Percentiles rank a stretch among this genome's conserved stretches.
Evolutionary conservation across 768 basidiomycete genomes (phyloP).

Genomic region (Suillus alpinus): DNA sequence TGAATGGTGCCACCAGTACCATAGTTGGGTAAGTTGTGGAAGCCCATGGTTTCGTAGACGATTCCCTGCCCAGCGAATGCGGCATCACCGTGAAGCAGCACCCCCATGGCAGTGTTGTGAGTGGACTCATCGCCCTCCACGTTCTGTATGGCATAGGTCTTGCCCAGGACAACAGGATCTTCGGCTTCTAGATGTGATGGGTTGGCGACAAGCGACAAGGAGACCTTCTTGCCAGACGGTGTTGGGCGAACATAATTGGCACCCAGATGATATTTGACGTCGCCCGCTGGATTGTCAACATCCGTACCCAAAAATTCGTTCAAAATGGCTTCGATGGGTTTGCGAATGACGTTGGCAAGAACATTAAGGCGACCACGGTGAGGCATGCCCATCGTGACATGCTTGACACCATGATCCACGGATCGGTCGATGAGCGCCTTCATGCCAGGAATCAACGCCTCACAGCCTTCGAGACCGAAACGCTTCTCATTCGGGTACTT

Average conservation of each 20-base stretch:
- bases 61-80: conserved; percentile 98
- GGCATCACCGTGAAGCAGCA: conserved; percentile 95
- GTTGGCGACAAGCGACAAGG: conserved; percentile 96
- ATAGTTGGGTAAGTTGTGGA: conserved; percentile 92
- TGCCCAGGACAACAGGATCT: conserved; percentile 97
- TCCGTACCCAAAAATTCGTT: conserved; percentile 89
- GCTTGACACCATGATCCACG: conserved; percentile 93
- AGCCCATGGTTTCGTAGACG: conserved; percentile 99
- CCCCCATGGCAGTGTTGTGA: conserved; percentile 88
- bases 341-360: conserved; percentile 96
- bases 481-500: conserved; percentile 99
- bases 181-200: conserved; percentile 97
- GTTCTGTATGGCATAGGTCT: conserved; percentile 96
- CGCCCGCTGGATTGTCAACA: conserved; percentile 84
- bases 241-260: conserved; percentile 99
- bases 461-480: conserved; percentile 98
- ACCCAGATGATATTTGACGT: conserved; percentile 99
- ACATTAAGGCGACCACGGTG: conserved; percentile 99
- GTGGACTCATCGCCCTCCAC: conserved; percentile 82
- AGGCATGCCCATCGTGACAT: conserved; percentile 98
- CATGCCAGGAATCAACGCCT: conserved; percentile 97
- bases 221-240: conserved; percentile 96
- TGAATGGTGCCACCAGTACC: conserved; percentile 98
- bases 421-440: conserved; percentile 99
- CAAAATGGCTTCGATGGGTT: conserved; percentile 96